A percentile compares a stretch with the other conserved stretches of the same genome.
phyloP scores from a whole-genome alignment of 208 protist species.

The Herpetomonas tarakana region DNA sequence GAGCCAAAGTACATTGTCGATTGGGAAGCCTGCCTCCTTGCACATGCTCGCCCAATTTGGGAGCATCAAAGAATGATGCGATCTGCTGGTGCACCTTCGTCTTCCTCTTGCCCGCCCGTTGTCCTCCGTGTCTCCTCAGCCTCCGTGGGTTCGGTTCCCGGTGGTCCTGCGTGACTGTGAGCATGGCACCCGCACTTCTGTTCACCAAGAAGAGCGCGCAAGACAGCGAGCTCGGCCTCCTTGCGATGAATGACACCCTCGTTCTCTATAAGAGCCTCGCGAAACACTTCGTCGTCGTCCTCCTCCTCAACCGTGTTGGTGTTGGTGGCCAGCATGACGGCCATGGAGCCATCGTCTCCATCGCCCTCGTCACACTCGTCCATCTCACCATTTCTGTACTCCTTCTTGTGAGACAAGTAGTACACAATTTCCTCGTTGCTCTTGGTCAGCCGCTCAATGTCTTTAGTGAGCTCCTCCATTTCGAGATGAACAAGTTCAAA shows the following conservation, averaged over 20 bases:
- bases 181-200: slow-evolving; percentile 30
- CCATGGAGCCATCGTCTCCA: slow-evolving; percentile 11
- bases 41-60: no score
- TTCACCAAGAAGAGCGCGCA: slow-evolving; percentile 15
- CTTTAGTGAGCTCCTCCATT: slow-evolving; percentile 42
- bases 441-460: slow-evolving; percentile 52
- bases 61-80: no score
- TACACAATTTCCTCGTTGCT: slow-evolving; percentile 65
- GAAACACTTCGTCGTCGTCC: slow-evolving; percentile 26
- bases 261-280: slow-evolving; percentile 43
- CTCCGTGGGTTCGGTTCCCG: no score
- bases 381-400: neutral
- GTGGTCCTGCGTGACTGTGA: slow-evolving; percentile 13
- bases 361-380: slow-evolving; percentile 6
- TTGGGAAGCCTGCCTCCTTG: no score
- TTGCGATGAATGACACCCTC: slow-evolving; percentile 27
- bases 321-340: neutral
- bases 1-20: no score
- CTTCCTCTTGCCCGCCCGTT: no score
- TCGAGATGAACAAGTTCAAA: slow-evolving; percentile 59
- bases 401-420: slow-evolving; percentile 16
- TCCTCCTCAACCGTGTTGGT: neutral
- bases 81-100: no score
- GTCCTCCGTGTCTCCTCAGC: no score
- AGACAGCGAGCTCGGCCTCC: slow-evolving; percentile 20